These are phyloP conservation scores for Pseudogymnoascus sp. DNA, from an alignment of 2,329 filamentous ascomycete genomes.

Conservation along the genomic window DNA sequence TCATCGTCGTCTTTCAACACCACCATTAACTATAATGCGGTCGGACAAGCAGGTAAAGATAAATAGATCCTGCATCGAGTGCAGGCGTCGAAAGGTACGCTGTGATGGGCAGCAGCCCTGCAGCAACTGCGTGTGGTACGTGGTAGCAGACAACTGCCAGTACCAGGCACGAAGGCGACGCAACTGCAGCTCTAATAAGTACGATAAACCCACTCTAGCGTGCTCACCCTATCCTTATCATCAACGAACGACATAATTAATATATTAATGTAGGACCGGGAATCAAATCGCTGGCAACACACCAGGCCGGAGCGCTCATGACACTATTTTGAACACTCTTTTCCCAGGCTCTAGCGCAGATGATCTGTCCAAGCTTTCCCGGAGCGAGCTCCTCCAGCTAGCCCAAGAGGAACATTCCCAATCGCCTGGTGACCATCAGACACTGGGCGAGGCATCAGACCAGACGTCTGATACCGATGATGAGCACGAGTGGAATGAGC, in stretches of 20 bases:
- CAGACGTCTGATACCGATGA: not conserved
- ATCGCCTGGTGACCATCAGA: not conserved
- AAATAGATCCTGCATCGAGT: slow-evolving; percentile 10
- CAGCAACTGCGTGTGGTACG: slow-evolving; percentile 9
- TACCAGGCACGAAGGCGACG: slow-evolving; percentile 9
- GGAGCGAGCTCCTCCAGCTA: not conserved
- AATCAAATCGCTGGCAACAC: not conserved
- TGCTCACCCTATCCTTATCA: slow-evolving; percentile 2
- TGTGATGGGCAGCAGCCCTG: slow-evolving; percentile 10
- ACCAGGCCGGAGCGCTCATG: not conserved
- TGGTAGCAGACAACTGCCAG: slow-evolving; percentile 6
- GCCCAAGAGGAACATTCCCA: not conserved
- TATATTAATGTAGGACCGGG: slow-evolving; percentile 4
- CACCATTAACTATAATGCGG: not conserved
- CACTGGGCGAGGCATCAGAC: not conserved
- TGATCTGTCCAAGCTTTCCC: not conserved
- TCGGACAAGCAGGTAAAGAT: slow-evolving; percentile 10
- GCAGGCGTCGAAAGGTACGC: slow-evolving; percentile 11
- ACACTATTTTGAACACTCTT: slow-evolving; percentile 1
- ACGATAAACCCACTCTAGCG: slow-evolving; percentile 3
- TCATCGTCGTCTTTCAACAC: not conserved
- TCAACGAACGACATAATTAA: not conserved
- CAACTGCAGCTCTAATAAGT: slow-evolving; percentile 7
- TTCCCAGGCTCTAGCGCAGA: slow-evolving; percentile 5
- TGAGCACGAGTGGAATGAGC: slow-evolving; percentile 1